Evolutionary conservation across 1,284 basidiomycete species (phyloP).

Genomic region (Tranzscheliella williamsii): DNA sequence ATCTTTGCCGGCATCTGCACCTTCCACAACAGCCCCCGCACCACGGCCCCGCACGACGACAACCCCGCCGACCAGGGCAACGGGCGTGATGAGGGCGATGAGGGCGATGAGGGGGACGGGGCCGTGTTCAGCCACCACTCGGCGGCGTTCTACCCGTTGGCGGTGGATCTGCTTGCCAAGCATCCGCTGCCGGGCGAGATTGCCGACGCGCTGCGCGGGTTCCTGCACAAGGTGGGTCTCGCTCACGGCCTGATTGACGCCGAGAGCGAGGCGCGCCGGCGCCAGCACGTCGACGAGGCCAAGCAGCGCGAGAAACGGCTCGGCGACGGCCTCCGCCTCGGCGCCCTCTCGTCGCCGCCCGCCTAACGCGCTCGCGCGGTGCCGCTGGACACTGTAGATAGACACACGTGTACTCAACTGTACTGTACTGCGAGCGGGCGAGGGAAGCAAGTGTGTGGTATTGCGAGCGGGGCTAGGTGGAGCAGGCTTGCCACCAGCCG

Average conservation of each 20-base stretch:
- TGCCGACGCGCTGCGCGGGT: constrained; percentile 26
- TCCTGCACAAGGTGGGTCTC: constrained; percentile 47
- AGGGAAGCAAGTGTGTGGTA: no score
- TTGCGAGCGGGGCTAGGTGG: background rate
- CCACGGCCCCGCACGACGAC: constrained; percentile 3
- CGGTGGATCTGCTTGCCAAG: constrained; percentile 54
- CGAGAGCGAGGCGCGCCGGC: constrained; percentile 18
- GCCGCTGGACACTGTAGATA: no score
- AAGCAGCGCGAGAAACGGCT: constrained; percentile 27
- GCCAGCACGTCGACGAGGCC: constrained; percentile 15
- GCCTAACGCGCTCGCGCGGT: no score
- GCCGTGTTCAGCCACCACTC: constrained; percentile 37
- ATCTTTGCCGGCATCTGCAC: constrained; percentile 85
- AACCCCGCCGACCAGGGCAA: no score
- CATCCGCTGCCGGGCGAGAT: constrained; percentile 40
- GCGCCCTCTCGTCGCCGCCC: no score
- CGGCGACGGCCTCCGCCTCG: constrained; percentile 26
- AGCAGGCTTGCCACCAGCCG: constrained; percentile 33
- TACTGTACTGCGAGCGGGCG: no score
- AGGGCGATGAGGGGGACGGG: constrained; percentile 1
- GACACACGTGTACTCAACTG: no score
- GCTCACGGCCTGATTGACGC: constrained; percentile 38
- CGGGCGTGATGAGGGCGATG: no score
- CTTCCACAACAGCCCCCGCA: constrained; percentile 75
- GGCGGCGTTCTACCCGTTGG: constrained; percentile 52